Evolutionary conservation across 106 monocot genomes (phyloP), one percentile per base, ranked within the genome.

Genomic region (Xerophyta viscosa): DNA sequence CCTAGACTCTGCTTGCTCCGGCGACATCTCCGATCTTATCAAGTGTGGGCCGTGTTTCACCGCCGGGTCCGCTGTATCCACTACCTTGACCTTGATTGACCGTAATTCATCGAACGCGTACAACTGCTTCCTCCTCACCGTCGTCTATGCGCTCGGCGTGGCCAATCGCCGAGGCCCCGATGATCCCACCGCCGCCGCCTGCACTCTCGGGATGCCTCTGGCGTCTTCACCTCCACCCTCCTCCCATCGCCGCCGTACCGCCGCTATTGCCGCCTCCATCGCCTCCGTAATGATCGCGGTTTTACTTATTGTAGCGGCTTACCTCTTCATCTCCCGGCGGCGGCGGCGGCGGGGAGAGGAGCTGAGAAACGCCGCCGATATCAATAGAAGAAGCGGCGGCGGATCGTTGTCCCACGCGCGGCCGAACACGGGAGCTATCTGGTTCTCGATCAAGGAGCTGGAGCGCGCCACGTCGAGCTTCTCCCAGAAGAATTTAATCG

Each of bases 71-170:
- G 31, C 61, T 11, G 43, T 80, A 28, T 17, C 65, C 3, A 65
- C 87, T 13, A 41, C 23, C 2, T 73, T 92, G 39, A 68, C 70
- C 36, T 30, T 29, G 14, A 26, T 83, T 50, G 86, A 73, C 50
- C 87, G 83, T 8, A 83, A 87, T 76, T 26, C 14, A 6, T 83
- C 92, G 27, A 72, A 71, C 46, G 50, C 83, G 64, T 48, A 31
- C 14, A 64, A 70, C 8, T 92, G 92, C 77, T 92, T 92, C 62
- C 74, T 77, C 47, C 65, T 87, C 64, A 45, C 71, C 21, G 27
- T 56, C 26, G 7, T 53, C 23, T 92, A 92, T 43, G 87, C 77
- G 14, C 76, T 73, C 59, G 92, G 74, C 18, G 41, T 80, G 21
- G 59, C 61, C 63, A 83, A 74, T 46, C 6, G 20, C 0, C 31